These are phyloP conservation scores for Pseudopithomyces chartarum DNA, from an alignment of 2,329 filamentous ascomycete genomes.

Conservation along the genomic window DNA sequence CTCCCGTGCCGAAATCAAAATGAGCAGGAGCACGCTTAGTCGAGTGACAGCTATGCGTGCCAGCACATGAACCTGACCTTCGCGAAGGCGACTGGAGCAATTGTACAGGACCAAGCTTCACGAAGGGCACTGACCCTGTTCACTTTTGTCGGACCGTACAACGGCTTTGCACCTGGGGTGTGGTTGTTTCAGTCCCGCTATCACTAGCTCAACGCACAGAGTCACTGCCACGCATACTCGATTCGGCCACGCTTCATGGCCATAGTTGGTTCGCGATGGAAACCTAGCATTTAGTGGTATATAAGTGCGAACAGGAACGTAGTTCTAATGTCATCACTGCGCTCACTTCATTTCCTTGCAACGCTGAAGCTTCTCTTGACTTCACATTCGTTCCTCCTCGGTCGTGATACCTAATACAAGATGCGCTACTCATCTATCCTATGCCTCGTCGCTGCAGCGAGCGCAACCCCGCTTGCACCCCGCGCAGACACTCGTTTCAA, in stretches of 20 bases:
- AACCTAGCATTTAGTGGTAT: neutral
- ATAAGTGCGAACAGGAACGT: neutral
- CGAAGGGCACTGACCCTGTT: neutral
- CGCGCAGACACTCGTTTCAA: neutral
- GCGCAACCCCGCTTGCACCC: neutral
- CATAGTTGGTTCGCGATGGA: neutral
- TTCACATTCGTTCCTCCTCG: neutral
- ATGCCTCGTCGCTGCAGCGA: neutral
- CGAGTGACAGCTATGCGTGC: neutral
- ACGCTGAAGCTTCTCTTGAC: neutral
- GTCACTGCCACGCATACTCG: neutral
- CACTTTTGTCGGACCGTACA: neutral
- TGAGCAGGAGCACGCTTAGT: neutral
- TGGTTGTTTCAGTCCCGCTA: neutral
- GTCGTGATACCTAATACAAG: neutral
- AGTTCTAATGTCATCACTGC: neutral
- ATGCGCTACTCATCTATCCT: neutral
- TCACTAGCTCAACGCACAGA: neutral
- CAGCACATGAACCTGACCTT: neutral
- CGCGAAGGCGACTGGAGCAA: neutral
- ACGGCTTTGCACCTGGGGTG: neutral
- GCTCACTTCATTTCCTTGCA: neutral
- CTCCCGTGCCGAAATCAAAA: neutral
- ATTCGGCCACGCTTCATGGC: neutral
- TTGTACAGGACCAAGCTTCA: neutral